phyloP scores from a whole-genome alignment of 352 stramenopile species.

The Phytopythium sindhum region DNA sequence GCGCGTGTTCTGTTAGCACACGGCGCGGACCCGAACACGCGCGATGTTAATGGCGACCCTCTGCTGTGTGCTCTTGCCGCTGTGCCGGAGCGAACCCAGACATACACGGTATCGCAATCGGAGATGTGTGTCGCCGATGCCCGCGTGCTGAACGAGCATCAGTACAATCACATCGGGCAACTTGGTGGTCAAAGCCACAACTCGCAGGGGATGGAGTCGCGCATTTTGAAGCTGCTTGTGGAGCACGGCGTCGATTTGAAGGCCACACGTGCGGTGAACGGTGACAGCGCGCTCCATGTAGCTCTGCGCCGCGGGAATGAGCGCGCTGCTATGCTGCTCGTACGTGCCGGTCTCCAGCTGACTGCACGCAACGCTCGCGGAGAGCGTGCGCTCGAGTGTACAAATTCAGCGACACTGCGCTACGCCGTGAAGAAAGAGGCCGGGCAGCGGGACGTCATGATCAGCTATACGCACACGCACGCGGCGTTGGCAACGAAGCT shows the following conservation, averaged over 20 bases:
- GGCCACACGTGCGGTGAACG: slow-evolving; percentile 51
- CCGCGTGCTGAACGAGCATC: slow-evolving; percentile 19
- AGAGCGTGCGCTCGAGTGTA: slow-evolving; percentile 73
- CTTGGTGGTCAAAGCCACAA: background rate
- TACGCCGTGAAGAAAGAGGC: slow-evolving; percentile 86
- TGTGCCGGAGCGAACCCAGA: slow-evolving; percentile 11
- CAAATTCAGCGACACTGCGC: slow-evolving; percentile 54
- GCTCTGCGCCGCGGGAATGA: slow-evolving; percentile 70
- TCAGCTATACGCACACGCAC: slow-evolving; percentile 85
- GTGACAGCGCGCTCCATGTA: slow-evolving; percentile 73
- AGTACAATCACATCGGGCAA: slow-evolving; percentile 10
- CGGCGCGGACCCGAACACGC: slow-evolving; percentile 53
- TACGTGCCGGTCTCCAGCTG: slow-evolving; percentile 65
- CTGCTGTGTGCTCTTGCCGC: slow-evolving; percentile 67
- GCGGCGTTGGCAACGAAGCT: slow-evolving; percentile 57
- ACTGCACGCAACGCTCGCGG: slow-evolving; percentile 58
- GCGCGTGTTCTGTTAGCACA: slow-evolving; percentile 55
- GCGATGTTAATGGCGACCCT: slow-evolving; percentile 59
- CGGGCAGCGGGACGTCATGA: slow-evolving; percentile 82
- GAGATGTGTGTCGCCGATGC: slow-evolving; percentile 16
- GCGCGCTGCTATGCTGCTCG: slow-evolving; percentile 58
- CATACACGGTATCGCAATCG: background rate
- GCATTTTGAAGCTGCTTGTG: slow-evolving; percentile 53
- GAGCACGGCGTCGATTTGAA: slow-evolving; percentile 50
- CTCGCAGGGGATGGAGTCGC: slow-evolving; percentile 37